These are phyloP conservation scores for Calonectria ilicicola DNA, from an alignment of 2,329 filamentous ascomycete species.

Conservation along the genomic window DNA sequence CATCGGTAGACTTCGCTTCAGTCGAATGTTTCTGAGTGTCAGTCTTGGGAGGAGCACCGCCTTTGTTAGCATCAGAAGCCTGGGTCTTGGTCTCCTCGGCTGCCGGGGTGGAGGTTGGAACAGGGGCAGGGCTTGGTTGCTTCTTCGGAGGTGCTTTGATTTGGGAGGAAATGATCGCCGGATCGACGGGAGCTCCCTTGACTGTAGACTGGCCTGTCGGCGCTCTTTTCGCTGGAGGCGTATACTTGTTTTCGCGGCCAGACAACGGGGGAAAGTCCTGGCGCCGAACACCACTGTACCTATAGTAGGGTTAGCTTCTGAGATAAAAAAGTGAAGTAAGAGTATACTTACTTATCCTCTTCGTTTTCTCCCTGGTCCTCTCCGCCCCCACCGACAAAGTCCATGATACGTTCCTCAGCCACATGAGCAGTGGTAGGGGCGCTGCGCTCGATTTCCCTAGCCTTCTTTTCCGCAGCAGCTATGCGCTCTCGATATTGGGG, in stretches of 20 bases:
- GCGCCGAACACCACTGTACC: slow-evolving; percentile 92
- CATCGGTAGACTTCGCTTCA: slow-evolving; percentile 45
- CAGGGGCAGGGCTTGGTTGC: slow-evolving; percentile 34
- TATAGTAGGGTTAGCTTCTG: slow-evolving; percentile 48
- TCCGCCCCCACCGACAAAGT: slow-evolving; percentile 68
- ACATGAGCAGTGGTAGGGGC: slow-evolving; percentile 82
- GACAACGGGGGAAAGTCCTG: slow-evolving; percentile 77
- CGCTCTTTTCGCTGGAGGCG: slow-evolving; percentile 87
- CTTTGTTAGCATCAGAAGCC: slow-evolving; percentile 44
- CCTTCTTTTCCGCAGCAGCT: slow-evolving; percentile 84
- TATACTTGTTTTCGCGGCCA: slow-evolving; percentile 78
- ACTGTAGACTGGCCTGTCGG: slow-evolving; percentile 80
- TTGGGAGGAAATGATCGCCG: slow-evolving; percentile 91
- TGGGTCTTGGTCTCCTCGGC: slow-evolving; percentile 42
- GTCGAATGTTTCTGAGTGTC: slow-evolving; percentile 40
- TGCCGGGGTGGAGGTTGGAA: slow-evolving; percentile 11
- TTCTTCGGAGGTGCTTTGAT: slow-evolving; percentile 64
- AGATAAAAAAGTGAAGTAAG: not conserved
- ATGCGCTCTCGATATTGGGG: slow-evolving; percentile 84
- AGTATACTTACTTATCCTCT: slow-evolving; percentile 81
- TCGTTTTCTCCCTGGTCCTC: slow-evolving; percentile 80
- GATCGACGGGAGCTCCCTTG: slow-evolving; percentile 82
- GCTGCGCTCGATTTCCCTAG: slow-evolving; percentile 88
- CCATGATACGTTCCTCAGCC: slow-evolving; percentile 87
- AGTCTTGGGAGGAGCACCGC: slow-evolving; percentile 44